Evolutionary conservation across 2,329 filamentous ascomycete genomes (phyloP).

Genomic region (Pseudogymnoascus sp.): DNA sequence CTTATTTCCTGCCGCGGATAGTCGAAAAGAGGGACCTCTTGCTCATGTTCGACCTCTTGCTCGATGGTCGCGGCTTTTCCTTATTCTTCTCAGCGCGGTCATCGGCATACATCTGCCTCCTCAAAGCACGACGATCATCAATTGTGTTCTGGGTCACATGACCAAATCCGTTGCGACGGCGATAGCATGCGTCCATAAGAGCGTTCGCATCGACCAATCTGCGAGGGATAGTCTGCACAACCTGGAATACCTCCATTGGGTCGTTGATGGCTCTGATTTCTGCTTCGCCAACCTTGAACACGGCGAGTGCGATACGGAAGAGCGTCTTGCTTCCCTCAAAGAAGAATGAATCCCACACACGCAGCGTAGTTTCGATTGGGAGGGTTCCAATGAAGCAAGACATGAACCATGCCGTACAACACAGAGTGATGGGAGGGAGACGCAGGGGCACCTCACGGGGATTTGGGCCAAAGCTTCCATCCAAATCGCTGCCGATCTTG

Average conservation of each 20-base stretch:
- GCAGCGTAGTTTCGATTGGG: slow-evolving; percentile 82
- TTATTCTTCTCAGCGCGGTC: slow-evolving; percentile 23
- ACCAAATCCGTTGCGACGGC: slow-evolving; percentile 70
- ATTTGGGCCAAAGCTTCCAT: slow-evolving; percentile 31
- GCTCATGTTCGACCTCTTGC: slow-evolving; percentile 1
- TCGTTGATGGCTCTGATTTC: slow-evolving; percentile 75
- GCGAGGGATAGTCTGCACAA: slow-evolving; percentile 81
- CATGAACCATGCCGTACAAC: slow-evolving; percentile 97
- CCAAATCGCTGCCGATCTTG: slow-evolving; percentile 76
- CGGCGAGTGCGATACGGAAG: slow-evolving; percentile 81
- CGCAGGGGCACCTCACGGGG: slow-evolving; percentile 33
- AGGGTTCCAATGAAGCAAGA: slow-evolving; percentile 89
- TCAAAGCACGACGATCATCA: slow-evolving; percentile 65
- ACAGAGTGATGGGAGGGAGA: slow-evolving; percentile 83
- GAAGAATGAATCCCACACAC: slow-evolving; percentile 93
- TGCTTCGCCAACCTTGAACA: slow-evolving; percentile 80
- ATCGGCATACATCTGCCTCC: slow-evolving; percentile 42
- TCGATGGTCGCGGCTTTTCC: neutral
- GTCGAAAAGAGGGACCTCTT: neutral
- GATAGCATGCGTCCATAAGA: slow-evolving; percentile 77
- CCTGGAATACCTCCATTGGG: slow-evolving; percentile 92
- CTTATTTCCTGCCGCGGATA: neutral
- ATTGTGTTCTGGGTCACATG: slow-evolving; percentile 76
- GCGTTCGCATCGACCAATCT: slow-evolving; percentile 73
- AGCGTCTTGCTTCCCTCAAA: slow-evolving; percentile 92